Base-by-base conservation (phyloP, 441 rosid genomes). In the Pelargonium cotyledonis region DNA sequence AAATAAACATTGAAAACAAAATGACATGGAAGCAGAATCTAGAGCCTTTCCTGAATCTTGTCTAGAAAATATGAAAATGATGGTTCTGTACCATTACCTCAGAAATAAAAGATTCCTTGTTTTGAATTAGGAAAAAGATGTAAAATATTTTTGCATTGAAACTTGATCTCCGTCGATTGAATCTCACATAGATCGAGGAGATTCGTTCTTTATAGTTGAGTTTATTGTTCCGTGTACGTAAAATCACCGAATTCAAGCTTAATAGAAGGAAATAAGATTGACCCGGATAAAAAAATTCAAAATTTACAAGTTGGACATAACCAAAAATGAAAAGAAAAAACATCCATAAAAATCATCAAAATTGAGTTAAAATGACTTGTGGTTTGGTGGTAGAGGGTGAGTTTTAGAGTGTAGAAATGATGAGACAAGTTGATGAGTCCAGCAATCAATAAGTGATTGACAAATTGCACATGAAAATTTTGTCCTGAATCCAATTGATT, bases 11-110 rank as follows among this genome's bases (percentile, higher is more conserved):
- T 46, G 51, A 46, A 46, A 46, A 46, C 51, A 46, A 46, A 46
- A 46, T 10, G 51, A 46, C 51, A 53, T 53, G 60, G 15, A 53
- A 4, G 8, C 8, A 15, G 60, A 53, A 53, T 53, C 60, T 53
- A 19, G 15, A 53, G 60, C 60, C 15, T 53, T n/a, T 18, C 60
- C 60, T 53, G 60, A 53, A 53, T 53, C 60, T 53, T n/a, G 60
- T 53, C 60, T 8, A 2, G 15, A 21, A 5, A 10, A 51, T 51
- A 15, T 15, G 60, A 53, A 8, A 53, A 5, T 53, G 60, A 53
- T 53, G 19, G 60, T n/a, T 53, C 60, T 53, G 60, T 53, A 53
- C 60, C 60, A 53, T 53, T 18, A 15, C 16, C 15, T 15, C 16
- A 19, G 21, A 14, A 53, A n/a, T n/a, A 53, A 15, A 53, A 53